phyloP scores from a whole-genome alignment of 768 basidiomycete species.

The Mycena maculata region DNA sequence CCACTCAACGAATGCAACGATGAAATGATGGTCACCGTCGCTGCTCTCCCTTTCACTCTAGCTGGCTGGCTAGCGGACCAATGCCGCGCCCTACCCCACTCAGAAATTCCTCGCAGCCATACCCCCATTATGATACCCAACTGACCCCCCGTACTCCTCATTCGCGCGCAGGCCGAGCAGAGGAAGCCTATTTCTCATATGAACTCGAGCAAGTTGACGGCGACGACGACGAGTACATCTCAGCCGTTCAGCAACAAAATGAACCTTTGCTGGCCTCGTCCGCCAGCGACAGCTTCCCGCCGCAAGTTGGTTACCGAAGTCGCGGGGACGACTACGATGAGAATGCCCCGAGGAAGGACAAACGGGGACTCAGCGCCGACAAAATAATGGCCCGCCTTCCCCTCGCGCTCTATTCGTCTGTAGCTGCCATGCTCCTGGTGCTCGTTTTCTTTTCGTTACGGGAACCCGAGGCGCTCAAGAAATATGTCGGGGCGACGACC shows the following conservation, averaged over 20 bases:
- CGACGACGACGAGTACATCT: constrained; percentile 51
- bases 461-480: constrained; percentile 58
- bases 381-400: constrained; percentile 50
- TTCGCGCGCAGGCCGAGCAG: constrained; percentile 67
- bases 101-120: constrained; percentile 45
- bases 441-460: constrained; percentile 62
- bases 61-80: constrained; percentile 14
- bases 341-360: constrained; percentile 31
- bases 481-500: constrained; percentile 56
- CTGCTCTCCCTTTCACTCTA: not conserved
- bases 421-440: constrained; percentile 60
- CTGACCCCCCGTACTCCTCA: constrained; percentile 72
- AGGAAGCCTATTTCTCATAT: constrained; percentile 63
- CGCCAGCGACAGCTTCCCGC: constrained; percentile 54
- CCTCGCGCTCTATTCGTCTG: constrained; percentile 57
- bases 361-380: constrained; percentile 34
- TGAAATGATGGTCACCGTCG: constrained; percentile 16
- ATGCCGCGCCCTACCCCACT: constrained; percentile 58
- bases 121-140: constrained; percentile 47
- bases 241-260: constrained; percentile 54
- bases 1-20: not conserved
- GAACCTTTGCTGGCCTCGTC: constrained; percentile 63
- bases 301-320: constrained; percentile 51
- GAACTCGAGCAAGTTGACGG: constrained; percentile 57
- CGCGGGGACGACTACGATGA: constrained; percentile 53